A percentile compares a stretch with the other conserved stretches of the same genome.
These are phyloP conservation scores for Solanum piurae DNA, from an alignment of 257 asterid species.

Conservation along the genomic window DNA sequence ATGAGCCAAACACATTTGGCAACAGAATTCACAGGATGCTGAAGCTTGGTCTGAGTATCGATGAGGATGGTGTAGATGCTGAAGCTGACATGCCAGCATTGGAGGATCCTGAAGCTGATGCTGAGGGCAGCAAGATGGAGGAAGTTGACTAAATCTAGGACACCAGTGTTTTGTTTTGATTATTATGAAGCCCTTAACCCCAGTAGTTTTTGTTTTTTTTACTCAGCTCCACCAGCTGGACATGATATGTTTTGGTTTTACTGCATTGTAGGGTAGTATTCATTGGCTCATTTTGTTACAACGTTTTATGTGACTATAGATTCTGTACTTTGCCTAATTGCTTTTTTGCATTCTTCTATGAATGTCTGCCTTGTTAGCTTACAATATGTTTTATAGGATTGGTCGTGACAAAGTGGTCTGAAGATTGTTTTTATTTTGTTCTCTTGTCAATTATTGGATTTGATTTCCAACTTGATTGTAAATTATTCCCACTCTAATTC, in stretches of 20 bases:
- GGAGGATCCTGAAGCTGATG: constrained; percentile 56
- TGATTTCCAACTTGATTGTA: neutral
- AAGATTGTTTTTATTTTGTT: neutral
- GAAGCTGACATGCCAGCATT: constrained; percentile 49
- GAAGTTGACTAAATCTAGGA: constrained; percentile 34
- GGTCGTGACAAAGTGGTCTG: neutral
- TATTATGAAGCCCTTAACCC: neutral
- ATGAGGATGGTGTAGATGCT: constrained; percentile 46
- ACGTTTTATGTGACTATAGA: neutral
- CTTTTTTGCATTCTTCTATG: neutral
- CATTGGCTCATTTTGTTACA: neutral
- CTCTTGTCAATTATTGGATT: neutral
- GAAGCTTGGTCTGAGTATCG: constrained; percentile 64
- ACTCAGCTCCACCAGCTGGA: neutral
- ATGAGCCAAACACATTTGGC: constrained; percentile 60
- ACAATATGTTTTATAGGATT: neutral
- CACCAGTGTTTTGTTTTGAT: neutral
- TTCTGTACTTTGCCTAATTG: neutral
- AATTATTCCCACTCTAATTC: neutral
- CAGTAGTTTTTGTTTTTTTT: neutral
- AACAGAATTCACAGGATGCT: constrained; percentile 68
- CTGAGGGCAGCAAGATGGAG: constrained; percentile 63
- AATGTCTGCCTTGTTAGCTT: neutral
- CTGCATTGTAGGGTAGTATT: neutral
- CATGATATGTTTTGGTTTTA: neutral